Evolutionary conservation across 306 rosid species (phyloP), one percentile per base, ranked within the genome.

Genomic region (Oemleria cerasiformis): DNA sequence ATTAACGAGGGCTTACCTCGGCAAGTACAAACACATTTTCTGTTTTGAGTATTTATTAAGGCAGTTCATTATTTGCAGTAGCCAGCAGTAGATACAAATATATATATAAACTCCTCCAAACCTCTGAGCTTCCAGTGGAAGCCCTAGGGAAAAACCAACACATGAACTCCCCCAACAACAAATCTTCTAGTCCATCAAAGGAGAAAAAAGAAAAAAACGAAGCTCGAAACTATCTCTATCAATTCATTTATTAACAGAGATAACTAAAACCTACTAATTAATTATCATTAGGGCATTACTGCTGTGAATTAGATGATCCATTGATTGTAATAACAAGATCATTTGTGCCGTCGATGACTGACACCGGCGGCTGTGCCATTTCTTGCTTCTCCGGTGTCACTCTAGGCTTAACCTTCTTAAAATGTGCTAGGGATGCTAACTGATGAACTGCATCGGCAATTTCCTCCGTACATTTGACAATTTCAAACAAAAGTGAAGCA

Each of bases 401-500:
- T 60, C 58, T 62, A 5, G 70, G 75, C 65, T 60, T 69, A 17
- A 14, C 47, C 25, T 47, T 58, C 67, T 63, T 71, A 39, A 77
- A 77, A 11, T 45, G 64, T 15, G 80, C 72, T 1, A 43, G 67
- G 16, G 80, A 63, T 19, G 60, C 76, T 16, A 77, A 60, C 36
- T 71, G 34, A 15, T 34, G 60, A 57, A 36, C 72, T 14, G 76
- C 75, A 58, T 56, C 67, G 1, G 60, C 34, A 40, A 70, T 39
- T 53, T 53, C 41, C 51, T 70, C 72, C 11, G 71, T 71, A 34
- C 71, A 54, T 20, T 65, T 51, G 16, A 71, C 57, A 21, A 70
- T 34, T 11, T 70, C 76, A 21, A 64, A n/a, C 15, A 77, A 23
- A 5, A 77, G 61, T 12, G 72, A 70, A 34, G 80, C 80, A 25